Conservation (phyloP, 768 basidiomycete genomes). For the Termitomyces bulborhizus region DNA sequence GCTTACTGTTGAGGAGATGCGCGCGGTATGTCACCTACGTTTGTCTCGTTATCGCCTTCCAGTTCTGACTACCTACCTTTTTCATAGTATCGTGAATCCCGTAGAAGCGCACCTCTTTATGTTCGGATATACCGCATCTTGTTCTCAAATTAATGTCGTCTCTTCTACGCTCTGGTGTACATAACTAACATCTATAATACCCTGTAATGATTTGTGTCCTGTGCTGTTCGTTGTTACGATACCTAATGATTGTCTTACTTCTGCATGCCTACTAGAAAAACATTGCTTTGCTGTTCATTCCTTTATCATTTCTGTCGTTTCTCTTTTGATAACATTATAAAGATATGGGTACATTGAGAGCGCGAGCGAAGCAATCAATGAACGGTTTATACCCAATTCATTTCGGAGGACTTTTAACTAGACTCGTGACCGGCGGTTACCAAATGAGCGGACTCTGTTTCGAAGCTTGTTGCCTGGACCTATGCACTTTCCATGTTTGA, state of each 20-base stretch:
- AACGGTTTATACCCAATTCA: no score
- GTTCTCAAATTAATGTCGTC: conserved; percentile 28
- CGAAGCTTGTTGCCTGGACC: background rate
- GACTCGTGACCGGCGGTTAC: no score
- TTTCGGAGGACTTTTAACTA: background rate
- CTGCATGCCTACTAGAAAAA: background rate
- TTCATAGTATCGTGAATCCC: conserved; percentile 31
- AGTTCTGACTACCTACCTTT: background rate
- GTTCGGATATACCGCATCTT: conserved; percentile 32
- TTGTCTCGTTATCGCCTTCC: background rate
- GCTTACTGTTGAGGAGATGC: conserved; percentile 40
- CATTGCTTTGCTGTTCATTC: background rate
- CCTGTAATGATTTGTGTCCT: background rate
- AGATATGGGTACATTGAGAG: background rate
- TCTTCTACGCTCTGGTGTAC: background rate
- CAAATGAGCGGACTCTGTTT: background rate
- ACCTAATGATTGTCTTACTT: background rate
- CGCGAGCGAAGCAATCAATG: background rate
- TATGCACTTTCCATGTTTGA: background rate
- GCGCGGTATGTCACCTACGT: conserved; percentile 20
- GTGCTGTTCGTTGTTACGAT: background rate
- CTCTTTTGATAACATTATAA: background rate
- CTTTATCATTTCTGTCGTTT: background rate
- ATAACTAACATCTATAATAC: background rate
- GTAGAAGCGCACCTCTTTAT: conserved; percentile 27